Conservation (phyloP, 441 rosid species). For the Pelargonium myrrhifolium region DNA sequence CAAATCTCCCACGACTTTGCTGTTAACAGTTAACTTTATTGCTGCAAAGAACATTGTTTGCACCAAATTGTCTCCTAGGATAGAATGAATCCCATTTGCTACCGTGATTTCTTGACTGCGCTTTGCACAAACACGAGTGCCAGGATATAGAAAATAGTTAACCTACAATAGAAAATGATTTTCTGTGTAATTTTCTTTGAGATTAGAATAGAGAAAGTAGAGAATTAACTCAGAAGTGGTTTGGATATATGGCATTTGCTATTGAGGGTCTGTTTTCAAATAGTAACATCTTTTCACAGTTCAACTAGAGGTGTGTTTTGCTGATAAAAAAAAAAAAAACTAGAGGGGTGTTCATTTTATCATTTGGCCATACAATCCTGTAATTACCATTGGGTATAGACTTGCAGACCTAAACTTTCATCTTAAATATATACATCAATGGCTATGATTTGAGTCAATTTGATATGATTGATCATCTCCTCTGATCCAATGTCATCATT, state of each 20-base stretch:
- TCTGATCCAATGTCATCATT: background rate
- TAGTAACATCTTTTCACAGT: background rate
- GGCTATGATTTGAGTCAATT: constrained; percentile 4
- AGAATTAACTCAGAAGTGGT: background rate
- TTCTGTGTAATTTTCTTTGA: background rate
- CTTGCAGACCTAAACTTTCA: background rate
- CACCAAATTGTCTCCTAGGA: background rate
- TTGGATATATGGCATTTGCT: background rate
- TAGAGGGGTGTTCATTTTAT: background rate
- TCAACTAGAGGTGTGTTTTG: background rate
- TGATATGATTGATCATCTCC: background rate
- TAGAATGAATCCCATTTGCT: background rate
- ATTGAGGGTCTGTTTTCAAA: background rate
- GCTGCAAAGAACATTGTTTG: background rate
- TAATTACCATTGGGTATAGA: background rate
- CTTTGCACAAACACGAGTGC: background rate
- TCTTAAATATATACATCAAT: background rate
- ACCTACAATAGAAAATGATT: no score
- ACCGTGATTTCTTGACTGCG: background rate
- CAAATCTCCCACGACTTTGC: background rate
- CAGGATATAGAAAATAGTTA: background rate
- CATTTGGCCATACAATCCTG: constrained; percentile 2
- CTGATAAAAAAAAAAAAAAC: no score
- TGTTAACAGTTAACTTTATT: background rate
- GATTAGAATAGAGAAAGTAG: background rate